Evolutionary conservation across 1,284 basidiomycete species (phyloP).

Genomic region (Melampsora occidentalis): DNA sequence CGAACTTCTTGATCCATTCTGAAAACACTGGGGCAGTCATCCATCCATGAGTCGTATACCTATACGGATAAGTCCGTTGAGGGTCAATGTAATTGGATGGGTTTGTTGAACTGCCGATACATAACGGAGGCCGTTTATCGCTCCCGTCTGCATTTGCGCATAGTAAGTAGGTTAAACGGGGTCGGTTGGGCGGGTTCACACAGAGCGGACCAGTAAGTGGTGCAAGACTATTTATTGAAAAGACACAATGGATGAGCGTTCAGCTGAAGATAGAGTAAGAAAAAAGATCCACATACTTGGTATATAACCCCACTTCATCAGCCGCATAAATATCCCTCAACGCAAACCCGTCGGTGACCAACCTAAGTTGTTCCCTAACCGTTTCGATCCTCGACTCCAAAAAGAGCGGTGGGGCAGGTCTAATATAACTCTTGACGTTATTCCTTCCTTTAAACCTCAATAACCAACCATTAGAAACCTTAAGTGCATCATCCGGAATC

Average conservation of each 20-base stretch:
- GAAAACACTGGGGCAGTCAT: slow-evolving; percentile 29
- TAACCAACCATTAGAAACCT: slow-evolving; percentile 30
- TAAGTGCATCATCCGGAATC: slow-evolving; percentile 6
- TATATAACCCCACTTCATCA: slow-evolving; percentile 24
- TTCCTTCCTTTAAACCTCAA: slow-evolving; percentile 27
- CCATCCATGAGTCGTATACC: slow-evolving; percentile 20
- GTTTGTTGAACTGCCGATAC: slow-evolving; percentile 6
- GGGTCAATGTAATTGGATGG: not conserved
- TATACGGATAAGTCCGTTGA: slow-evolving; percentile 24
- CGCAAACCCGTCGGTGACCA: slow-evolving; percentile 21
- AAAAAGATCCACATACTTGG: slow-evolving; percentile 11
- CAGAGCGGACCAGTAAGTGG: slow-evolving; percentile 20
- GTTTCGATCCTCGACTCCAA: slow-evolving; percentile 3
- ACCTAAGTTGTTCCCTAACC: not conserved
- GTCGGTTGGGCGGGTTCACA: slow-evolving; percentile 12
- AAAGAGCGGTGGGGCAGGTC: slow-evolving; percentile 3
- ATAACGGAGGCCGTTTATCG: slow-evolving; percentile 29
- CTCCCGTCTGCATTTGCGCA: slow-evolving; percentile 28
- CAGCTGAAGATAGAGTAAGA: not conserved
- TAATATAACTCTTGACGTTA: slow-evolving; percentile 28
- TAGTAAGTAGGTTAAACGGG: slow-evolving; percentile 22
- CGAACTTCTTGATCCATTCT: slow-evolving; percentile 41
- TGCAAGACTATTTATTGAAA: slow-evolving; percentile 22
- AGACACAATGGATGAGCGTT: not conserved
- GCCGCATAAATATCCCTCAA: slow-evolving; percentile 27